Evolutionary conservation across 2,329 filamentous ascomycete species (phyloP).

Genomic region (Epichloe scottii): DNA sequence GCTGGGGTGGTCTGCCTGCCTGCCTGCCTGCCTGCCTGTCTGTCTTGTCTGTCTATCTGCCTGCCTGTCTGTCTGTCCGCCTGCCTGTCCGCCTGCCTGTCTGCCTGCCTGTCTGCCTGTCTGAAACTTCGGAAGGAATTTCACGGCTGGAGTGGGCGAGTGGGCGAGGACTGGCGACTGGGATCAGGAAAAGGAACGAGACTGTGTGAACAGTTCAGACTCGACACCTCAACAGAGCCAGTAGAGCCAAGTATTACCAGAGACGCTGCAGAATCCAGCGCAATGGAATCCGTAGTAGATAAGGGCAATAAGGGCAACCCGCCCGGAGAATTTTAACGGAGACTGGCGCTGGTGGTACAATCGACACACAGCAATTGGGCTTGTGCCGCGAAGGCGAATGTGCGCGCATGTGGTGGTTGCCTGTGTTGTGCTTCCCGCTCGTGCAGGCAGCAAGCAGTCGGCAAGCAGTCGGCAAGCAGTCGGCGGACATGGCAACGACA

Average conservation of each 20-base stretch:
- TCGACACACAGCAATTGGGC: not conserved
- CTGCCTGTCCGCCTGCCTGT: too few relatives aligned
- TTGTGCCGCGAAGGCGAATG: not conserved
- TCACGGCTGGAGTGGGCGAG: not conserved
- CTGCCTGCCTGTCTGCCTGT: not conserved
- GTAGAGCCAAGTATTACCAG: too few relatives aligned
- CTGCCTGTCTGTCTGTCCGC: too few relatives aligned
- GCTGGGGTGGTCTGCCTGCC: not conserved
- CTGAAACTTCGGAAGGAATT: not conserved
- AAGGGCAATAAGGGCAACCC: not conserved
- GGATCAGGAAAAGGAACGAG: not conserved
- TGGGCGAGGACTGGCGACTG: not conserved
- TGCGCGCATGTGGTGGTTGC: not conserved
- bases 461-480: not conserved
- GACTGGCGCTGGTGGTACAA: not conserved
- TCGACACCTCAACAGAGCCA: not conserved
- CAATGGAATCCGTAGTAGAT: too few relatives aligned
- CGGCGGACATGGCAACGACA: not conserved
- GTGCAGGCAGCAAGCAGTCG: not conserved
- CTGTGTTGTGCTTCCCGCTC: not conserved
- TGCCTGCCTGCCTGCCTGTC: not conserved
- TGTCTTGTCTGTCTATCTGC: rapidly evolving
- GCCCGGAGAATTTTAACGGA: not conserved
- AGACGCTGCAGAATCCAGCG: too few relatives aligned
- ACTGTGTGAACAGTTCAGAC: not conserved